phyloP scores from a whole-genome alignment of 1,284 basidiomycete genomes.

The Moesziomyces sp. region DNA sequence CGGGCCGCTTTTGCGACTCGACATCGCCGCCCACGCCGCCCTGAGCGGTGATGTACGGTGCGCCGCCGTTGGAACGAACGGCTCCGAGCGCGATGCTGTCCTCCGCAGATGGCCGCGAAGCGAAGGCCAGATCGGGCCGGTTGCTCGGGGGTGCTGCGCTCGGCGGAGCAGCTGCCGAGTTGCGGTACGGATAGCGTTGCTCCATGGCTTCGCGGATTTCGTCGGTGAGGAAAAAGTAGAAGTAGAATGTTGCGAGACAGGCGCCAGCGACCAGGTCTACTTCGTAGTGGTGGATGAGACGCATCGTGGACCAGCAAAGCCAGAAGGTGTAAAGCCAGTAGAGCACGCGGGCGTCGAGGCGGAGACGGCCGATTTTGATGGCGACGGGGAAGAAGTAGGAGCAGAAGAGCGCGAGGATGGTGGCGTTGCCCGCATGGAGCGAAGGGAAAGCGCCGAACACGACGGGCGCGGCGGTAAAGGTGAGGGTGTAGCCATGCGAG shows the following conservation, averaged over 20 bases:
- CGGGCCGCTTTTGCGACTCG: slow-evolving; percentile 40
- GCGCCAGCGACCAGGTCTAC: slow-evolving; percentile 95
- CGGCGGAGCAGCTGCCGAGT: slow-evolving; percentile 39
- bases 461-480: slow-evolving; percentile 89
- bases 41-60: slow-evolving; percentile 39
- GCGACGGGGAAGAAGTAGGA: slow-evolving; percentile 88
- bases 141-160: slow-evolving; percentile 46
- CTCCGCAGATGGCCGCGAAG: slow-evolving; percentile 4
- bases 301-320: slow-evolving; percentile 97
- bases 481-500: slow-evolving; percentile 79
- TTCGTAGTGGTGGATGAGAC: slow-evolving; percentile 77
- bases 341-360: slow-evolving; percentile 69
- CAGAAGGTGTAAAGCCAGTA: slow-evolving; percentile 88
- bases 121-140: slow-evolving; percentile 47
- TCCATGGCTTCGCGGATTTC: slow-evolving; percentile 61
- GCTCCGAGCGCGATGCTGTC: slow-evolving; percentile 28
- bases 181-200: slow-evolving; percentile 47
- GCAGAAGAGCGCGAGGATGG: slow-evolving; percentile 91
- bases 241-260: slow-evolving; percentile 85
- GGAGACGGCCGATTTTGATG: slow-evolving; percentile 47
- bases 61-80: slow-evolving; percentile 23
- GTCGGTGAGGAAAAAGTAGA: slow-evolving; percentile 74
- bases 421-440: slow-evolving; percentile 88
- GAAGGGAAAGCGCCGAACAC: slow-evolving; percentile 97
- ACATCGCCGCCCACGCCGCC: slow-evolving; percentile 34